phyloP scores from a whole-genome alignment of 495 filamentous ascomycete species.

The Aspergillus incahuasiensis region DNA sequence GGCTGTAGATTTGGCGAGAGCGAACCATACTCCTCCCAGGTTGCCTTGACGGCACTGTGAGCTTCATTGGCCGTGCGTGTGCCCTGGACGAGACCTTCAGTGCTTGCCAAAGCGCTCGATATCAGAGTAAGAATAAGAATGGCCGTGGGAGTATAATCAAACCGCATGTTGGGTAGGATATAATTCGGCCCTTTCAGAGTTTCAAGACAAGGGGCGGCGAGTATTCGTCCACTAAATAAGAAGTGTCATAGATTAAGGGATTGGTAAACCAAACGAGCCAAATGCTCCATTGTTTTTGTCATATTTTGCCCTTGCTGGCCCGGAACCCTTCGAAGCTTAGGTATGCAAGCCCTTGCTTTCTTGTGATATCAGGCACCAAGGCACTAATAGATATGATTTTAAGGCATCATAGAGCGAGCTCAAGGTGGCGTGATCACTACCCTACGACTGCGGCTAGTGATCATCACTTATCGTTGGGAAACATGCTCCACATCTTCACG shows the following conservation, averaged over 20 bases:
- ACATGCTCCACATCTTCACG: background rate
- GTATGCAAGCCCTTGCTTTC: constrained; percentile 9
- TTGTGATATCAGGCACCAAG: too few species aligned
- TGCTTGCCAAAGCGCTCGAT: constrained; percentile 49
- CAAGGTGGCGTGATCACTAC: constrained; percentile 13
- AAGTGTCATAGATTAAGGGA: too few species aligned
- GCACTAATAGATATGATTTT: too few species aligned
- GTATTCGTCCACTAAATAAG: too few species aligned
- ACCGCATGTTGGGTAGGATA: constrained; percentile 27
- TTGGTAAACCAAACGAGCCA: too few species aligned
- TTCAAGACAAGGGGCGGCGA: background rate
- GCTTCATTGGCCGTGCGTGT: constrained; percentile 42
- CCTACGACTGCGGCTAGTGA: too few species aligned
- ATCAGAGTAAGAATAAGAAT: constrained; percentile 38
- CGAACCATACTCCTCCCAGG: constrained; percentile 58
- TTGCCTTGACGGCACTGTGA: constrained; percentile 47
- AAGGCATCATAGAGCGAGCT: constrained; percentile 7
- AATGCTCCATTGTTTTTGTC: background rate
- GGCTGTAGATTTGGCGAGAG: constrained; percentile 23
- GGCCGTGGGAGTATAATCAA: constrained; percentile 25
- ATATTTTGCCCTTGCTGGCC: background rate
- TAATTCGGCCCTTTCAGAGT: background rate
- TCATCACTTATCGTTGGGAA: constrained; percentile 1
- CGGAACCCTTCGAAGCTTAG: constrained; percentile 13
- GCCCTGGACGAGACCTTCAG: constrained; percentile 41